Base-by-base conservation (phyloP, 2,329 filamentous ascomycete species). In the Chrysoporthe deuterocubensis region DNA sequence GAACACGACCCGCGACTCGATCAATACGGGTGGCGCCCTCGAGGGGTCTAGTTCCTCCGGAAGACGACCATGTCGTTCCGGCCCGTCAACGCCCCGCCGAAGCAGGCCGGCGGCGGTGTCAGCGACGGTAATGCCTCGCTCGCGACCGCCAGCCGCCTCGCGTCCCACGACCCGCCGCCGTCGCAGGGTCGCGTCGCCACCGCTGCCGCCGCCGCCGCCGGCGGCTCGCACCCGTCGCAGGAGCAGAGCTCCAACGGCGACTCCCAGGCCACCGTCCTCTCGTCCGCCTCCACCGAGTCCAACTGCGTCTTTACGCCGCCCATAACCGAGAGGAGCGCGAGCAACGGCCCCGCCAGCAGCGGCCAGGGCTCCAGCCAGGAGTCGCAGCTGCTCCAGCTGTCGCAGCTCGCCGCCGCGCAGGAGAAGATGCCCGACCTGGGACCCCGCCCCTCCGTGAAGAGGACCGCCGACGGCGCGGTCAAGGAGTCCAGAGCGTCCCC, bases 401-500 rank as follows among this genome's bases (percentile, higher is more conserved):
- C 87, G 6, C 82, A 87, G 69, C 79, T 88, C 65, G 87, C 87
- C 40, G 85, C 87, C 48, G 80, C 80, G 43, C 83, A 85, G 75
- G 80, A 84, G 71, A 83, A 82, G 74, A 81, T 87, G 74, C 58
- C 59, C 65, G 62, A 8, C 52, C 11, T 40, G 57, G 21, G 62
- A 54, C 9, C 62, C 71, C 66, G 66, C 46, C 72, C 76, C 44
- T 83, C 84, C 48, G 87, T 88, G 70, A 96, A 96, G 80, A 86
- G 93, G 72, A 95, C 88, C 74, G 92, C 92, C 44, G 90, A 92
- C 75, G 93, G 92, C 54, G 82, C 87, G 62, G 83, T 94, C 67
- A 96, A 94, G 79, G 78, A 83, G 68, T 70, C 76, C 52, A 73
- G 81, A 69, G 69, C 77, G 54, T 72, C 76, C 71, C 79, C 80